Conservation (phyloP, 2,329 filamentous ascomycete genomes). For the Colletotrichum orchidophilum region DNA sequence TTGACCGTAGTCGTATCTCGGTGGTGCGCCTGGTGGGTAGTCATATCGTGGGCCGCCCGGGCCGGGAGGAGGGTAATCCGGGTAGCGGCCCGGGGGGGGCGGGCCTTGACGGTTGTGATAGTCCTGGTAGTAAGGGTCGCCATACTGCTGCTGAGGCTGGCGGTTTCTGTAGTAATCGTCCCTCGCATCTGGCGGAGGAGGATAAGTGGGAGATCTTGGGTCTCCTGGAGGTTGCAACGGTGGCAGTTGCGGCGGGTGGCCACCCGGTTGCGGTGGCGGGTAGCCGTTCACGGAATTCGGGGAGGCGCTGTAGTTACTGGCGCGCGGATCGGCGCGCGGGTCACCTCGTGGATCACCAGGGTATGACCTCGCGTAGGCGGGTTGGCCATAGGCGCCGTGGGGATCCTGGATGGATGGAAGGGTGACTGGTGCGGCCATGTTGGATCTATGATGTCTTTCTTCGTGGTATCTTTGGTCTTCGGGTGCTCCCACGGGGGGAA, state of each 20-base stretch:
- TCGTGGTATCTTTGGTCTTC: slow-evolving; percentile 42
- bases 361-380: slow-evolving; percentile 48
- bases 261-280: slow-evolving; percentile 42
- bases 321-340: slow-evolving; percentile 39
- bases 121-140: slow-evolving; percentile 45
- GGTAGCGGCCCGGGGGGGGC: slow-evolving; percentile 42
- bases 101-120: slow-evolving; percentile 46
- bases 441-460: slow-evolving; percentile 50
- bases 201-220: slow-evolving; percentile 33
- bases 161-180: slow-evolving; percentile 45
- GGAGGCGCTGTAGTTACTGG: slow-evolving; percentile 48
- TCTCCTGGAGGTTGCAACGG: slow-evolving; percentile 31
- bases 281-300: slow-evolving; percentile 58
- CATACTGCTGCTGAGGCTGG: slow-evolving; percentile 43
- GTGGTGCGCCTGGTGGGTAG: slow-evolving; percentile 37
- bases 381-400: slow-evolving; percentile 47
- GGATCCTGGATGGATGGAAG: slow-evolving; percentile 62
- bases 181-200: slow-evolving; percentile 28
- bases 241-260: slow-evolving; percentile 29
- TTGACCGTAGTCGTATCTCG: slow-evolving; percentile 43
- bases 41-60: slow-evolving; percentile 32
- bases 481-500: slow-evolving; percentile 25
- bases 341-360: slow-evolving; percentile 51
- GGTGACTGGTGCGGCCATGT: slow-evolving; percentile 56
- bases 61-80: slow-evolving; percentile 43